These are phyloP conservation scores for Domatiomyces globalis DNA, from an alignment of 2,329 filamentous ascomycete genomes.

Conservation along the genomic window DNA sequence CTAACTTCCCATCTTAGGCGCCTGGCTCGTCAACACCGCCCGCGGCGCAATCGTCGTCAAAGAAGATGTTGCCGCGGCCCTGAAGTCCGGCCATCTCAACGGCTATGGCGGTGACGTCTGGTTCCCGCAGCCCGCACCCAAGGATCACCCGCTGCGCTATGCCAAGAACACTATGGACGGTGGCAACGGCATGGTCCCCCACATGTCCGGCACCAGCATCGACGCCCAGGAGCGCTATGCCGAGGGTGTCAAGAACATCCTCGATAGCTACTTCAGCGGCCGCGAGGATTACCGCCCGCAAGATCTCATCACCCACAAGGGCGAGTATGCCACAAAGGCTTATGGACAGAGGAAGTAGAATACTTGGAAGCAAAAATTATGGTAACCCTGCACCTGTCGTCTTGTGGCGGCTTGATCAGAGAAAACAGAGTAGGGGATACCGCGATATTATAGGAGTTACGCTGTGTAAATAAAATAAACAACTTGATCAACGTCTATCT, in stretches of 20 bases:
- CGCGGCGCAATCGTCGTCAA: constrained; percentile 98
- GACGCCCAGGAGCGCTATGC: constrained; percentile 92
- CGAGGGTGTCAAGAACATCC: constrained; percentile 72
- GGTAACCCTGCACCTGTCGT: not conserved
- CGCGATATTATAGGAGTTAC: too few species aligned
- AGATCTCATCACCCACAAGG: constrained; percentile 79
- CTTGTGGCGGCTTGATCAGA: not conserved
- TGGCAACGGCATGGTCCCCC: constrained; percentile 96
- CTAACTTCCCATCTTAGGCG: constrained; percentile 37
- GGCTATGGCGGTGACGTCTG: constrained; percentile 46
- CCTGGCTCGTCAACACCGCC: constrained; percentile 97
- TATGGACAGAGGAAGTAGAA: constrained; percentile 55
- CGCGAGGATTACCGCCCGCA: constrained; percentile 74
- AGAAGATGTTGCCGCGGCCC: constrained; percentile 89
- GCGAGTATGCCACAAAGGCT: constrained; percentile 89
- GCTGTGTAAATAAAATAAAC: too few species aligned
- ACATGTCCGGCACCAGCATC: constrained; percentile 98
- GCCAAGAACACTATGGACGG: constrained; percentile 91
- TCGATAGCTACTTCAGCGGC: constrained; percentile 80
- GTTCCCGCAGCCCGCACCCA: constrained; percentile 94
- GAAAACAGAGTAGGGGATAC: too few species aligned
- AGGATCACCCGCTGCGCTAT: constrained; percentile 82
- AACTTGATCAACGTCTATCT: too few species aligned
- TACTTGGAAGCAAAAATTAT: not conserved
- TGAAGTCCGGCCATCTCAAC: constrained; percentile 66